Conservation (phyloP, 2,329 filamentous ascomycete genomes). For the Aureobasidium pullulans region DNA sequence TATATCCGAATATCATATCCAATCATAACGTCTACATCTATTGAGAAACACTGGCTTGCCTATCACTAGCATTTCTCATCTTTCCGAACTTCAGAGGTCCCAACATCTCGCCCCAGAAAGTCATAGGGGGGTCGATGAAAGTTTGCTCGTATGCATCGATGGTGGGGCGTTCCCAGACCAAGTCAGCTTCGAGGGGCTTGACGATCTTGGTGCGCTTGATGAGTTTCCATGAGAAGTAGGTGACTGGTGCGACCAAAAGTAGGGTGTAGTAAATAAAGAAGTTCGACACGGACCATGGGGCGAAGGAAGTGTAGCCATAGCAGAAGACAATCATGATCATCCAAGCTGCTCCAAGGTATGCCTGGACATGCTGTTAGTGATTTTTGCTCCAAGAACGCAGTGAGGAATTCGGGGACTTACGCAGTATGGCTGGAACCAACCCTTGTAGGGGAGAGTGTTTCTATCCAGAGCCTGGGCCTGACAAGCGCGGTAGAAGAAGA, state of each 20-base stretch:
- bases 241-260: slow-evolving; percentile 41
- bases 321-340: slow-evolving; percentile 34
- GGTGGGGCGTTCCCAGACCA: slow-evolving; percentile 52
- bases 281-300: slow-evolving; percentile 37
- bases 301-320: slow-evolving; percentile 50
- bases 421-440: slow-evolving; percentile 49
- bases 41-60: background rate
- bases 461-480: slow-evolving; percentile 47
- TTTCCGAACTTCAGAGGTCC: background rate
- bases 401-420: slow-evolving; percentile 42
- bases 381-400: slow-evolving; percentile 21
- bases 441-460: slow-evolving; percentile 48
- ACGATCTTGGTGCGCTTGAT: slow-evolving; percentile 52
- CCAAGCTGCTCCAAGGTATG: slow-evolving; percentile 47
- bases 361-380: slow-evolving; percentile 40
- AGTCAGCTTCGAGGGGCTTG: slow-evolving; percentile 48
- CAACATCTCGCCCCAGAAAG: slow-evolving; percentile 49
- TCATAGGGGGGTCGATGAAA: slow-evolving; percentile 40
- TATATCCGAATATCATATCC: too few species aligned
- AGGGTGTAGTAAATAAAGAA: slow-evolving; percentile 47
- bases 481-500: slow-evolving; percentile 50
- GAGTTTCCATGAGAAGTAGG: slow-evolving; percentile 58
- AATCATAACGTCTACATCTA: too few species aligned
- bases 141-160: slow-evolving; percentile 52
- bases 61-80: background rate